These are phyloP conservation scores for Fusarium xyrophilum DNA, from an alignment of 2,329 filamentous ascomycete genomes.

Conservation along the genomic window DNA sequence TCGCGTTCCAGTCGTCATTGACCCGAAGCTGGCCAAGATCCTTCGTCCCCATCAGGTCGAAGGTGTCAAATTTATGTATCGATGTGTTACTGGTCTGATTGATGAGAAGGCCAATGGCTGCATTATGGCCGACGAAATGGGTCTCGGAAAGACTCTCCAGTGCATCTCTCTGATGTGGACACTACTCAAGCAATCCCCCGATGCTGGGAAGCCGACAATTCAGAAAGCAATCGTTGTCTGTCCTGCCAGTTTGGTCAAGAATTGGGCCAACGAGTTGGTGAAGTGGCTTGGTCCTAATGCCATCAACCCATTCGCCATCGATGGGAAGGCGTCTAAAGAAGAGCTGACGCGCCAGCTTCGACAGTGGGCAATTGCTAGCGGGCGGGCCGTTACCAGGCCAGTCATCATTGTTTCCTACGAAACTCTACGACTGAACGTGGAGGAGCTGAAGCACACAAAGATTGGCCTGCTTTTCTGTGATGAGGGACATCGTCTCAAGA, in stretches of 20 bases:
- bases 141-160: conserved; percentile 94
- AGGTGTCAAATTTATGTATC: conserved; percentile 97
- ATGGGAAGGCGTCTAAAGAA: conserved; percentile 94
- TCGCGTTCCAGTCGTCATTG: conserved; percentile 95
- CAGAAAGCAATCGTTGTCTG: conserved; percentile 98
- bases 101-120: conserved; percentile 94
- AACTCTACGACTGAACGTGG: conserved; percentile 87
- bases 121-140: conserved; percentile 99
- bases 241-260: conserved; percentile 92
- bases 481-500: conserved; percentile 95
- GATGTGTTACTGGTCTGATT: conserved; percentile 92
- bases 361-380: conserved; percentile 92
- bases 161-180: conserved; percentile 98
- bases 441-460: conserved; percentile 85
- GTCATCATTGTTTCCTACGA: conserved; percentile 99
- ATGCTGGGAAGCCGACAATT: conserved; percentile 91
- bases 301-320: conserved; percentile 91
- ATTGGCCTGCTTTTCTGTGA: conserved; percentile 95
- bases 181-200: conserved; percentile 90
- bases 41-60: conserved; percentile 96
- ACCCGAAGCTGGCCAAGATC: conserved; percentile 86
- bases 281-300: conserved; percentile 97
- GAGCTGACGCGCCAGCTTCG: conserved; percentile 88
- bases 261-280: conserved; percentile 95
- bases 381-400: conserved; percentile 86